Conservation (phyloP, 805 yeast genomes). For the Ogataea henricii region DNA sequence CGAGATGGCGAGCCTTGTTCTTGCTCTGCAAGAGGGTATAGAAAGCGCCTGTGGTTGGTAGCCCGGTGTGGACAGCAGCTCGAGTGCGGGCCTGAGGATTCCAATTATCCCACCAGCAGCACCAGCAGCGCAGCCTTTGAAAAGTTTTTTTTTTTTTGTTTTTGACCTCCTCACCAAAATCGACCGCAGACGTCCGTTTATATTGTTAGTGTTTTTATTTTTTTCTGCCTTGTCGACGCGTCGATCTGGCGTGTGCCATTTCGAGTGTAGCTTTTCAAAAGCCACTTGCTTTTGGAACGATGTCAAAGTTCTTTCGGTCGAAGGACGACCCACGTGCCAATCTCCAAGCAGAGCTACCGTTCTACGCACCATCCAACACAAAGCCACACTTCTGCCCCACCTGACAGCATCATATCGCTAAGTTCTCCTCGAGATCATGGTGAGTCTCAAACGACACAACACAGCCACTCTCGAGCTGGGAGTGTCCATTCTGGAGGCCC, state of each 20-base stretch:
- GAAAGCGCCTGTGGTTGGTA: neutral
- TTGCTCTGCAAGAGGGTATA: neutral
- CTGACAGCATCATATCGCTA: no score
- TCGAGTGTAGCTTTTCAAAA: neutral
- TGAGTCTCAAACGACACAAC: conserved; percentile 8
- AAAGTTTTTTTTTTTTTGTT: conserved; percentile 2
- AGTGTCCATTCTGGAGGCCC: conserved; percentile 22
- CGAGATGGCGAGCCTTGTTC: no score
- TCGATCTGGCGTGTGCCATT: neutral
- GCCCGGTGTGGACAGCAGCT: neutral
- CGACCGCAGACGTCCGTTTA: neutral
- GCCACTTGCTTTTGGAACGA: no score
- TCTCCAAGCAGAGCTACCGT: no score
- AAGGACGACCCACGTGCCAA: no score
- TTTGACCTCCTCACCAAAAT: neutral
- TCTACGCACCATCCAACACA: no score
- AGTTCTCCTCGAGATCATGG: conserved; percentile 8
- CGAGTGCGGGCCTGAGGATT: neutral
- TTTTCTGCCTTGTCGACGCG: conserved; percentile 1
- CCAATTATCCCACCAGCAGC: conserved; percentile 1
- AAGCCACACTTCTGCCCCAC: no score
- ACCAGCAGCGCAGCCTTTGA: conserved; percentile 6
- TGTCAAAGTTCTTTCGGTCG: no score
- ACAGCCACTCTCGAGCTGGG: conserved; percentile 12
- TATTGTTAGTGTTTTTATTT: no score